phyloP scores from a whole-genome alignment of 2,329 filamentous ascomycete genomes.

The Cyphellophora attinorum region DNA sequence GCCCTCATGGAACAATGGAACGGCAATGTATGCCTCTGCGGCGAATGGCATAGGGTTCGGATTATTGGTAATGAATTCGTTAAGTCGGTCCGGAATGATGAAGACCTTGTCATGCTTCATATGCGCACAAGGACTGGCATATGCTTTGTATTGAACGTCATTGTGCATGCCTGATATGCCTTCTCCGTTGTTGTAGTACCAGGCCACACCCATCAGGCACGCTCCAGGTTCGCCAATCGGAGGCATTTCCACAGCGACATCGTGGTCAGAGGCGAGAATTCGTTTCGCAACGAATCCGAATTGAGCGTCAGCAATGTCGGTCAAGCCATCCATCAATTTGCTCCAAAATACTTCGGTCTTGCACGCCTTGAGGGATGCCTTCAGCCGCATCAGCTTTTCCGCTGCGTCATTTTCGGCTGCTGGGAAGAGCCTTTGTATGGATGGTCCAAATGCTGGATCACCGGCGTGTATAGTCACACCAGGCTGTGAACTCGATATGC shows the following conservation, averaged over 20 bases:
- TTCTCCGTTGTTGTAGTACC: slow-evolving; percentile 55
- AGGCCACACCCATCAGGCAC: slow-evolving; percentile 55
- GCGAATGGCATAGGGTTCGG: slow-evolving; percentile 52
- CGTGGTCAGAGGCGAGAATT: slow-evolving; percentile 49
- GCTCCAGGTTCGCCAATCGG: slow-evolving; percentile 52
- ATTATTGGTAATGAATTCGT: slow-evolving; percentile 50
- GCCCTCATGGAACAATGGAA: slow-evolving; percentile 55
- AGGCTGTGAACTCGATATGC: slow-evolving; percentile 29
- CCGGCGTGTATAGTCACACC: slow-evolving; percentile 35
- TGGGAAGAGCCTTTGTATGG: slow-evolving; percentile 27
- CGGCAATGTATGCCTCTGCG: slow-evolving; percentile 57
- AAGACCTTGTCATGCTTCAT: slow-evolving; percentile 67
- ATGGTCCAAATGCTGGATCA: slow-evolving; percentile 32
- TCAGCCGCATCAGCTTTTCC: slow-evolving; percentile 51
- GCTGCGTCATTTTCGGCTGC: slow-evolving; percentile 50
- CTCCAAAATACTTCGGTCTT: slow-evolving; percentile 55
- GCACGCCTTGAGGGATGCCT: slow-evolving; percentile 43
- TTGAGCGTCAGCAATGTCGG: slow-evolving; percentile 53
- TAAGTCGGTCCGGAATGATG: slow-evolving; percentile 53
- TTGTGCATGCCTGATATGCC: slow-evolving; percentile 43
- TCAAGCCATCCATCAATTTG: slow-evolving; percentile 53
- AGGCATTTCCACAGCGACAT: slow-evolving; percentile 50
- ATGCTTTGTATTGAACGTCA: slow-evolving; percentile 56
- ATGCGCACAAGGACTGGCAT: slow-evolving; percentile 55
- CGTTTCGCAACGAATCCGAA: slow-evolving; percentile 60